Base-by-base conservation (phyloP, 1,284 basidiomycete species). In the Moniliella sp. region DNA sequence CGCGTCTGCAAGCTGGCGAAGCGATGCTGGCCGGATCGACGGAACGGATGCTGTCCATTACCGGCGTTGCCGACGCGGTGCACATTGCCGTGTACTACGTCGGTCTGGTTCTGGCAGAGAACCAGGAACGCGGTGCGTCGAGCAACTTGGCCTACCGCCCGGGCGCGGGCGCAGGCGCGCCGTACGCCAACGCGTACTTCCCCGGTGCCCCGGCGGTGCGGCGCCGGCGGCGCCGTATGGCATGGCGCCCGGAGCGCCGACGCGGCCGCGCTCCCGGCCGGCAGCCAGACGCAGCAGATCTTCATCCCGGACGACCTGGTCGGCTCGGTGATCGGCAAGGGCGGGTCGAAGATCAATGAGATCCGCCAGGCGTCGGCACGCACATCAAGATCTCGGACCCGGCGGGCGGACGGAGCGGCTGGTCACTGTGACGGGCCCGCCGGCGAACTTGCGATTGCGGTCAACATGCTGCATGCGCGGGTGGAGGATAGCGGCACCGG, bases 11-110 rank as follows among this genome's bases (percentile, higher is more conserved):
- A 54, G 91, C 88, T 5, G 84, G 79, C 48, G 91, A 97, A 62
- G 78, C 83, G 27, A 91, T 97, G 84, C 71, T 99, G 16, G 88
- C 88, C 2, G 84, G 83, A 9, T 91, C 83, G n/a, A 97, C 91
- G 9, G 88, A 99, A 74, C 43, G 45, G 7, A 82, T 97, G 15
- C 69, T 99, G 35, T 91, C 82, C 44, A 86, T 97, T 29, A 84
- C 86, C 23, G 88, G 88, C 34, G 88, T 99, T 25, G 88, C 88
- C n/a, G 88, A 99, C 62, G 91, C 88, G 13, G 84, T 99, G 37
- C 88, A 99, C 64, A 99, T 99, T 45, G 88, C 88, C 18, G 93
- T 91, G 4, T 97, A 93, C 66, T 94, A 97, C 61, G 86, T 94
- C 39, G 86, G 86, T 33, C 88, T 82, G 43, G 91, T 93, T 46